Conservation (phyloP, 257 asterid genomes). For the Nicotiana tabacum region DNA sequence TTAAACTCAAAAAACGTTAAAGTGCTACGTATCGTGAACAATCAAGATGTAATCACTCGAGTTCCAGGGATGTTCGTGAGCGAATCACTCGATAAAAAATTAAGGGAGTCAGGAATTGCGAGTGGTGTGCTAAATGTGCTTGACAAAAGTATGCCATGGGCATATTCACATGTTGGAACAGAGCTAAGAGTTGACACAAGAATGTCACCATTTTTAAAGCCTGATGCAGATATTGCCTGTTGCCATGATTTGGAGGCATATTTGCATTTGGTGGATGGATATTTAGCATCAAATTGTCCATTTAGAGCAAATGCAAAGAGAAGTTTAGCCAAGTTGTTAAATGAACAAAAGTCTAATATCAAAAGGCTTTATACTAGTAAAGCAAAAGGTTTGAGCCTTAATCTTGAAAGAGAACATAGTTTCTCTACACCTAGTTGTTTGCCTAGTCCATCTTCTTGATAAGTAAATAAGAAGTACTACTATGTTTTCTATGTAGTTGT, state of each 20-base stretch:
- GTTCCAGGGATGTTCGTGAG: conserved; percentile 90
- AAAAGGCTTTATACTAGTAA: conserved; percentile 67
- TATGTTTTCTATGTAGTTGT: too few species aligned
- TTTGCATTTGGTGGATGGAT: conserved; percentile 83
- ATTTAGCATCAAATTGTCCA: conserved; percentile 68
- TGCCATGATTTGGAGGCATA: conserved; percentile 96
- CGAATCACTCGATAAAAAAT: conserved; percentile 53
- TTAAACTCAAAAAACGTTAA: conserved; percentile 43
- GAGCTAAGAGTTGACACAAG: conserved; percentile 66
- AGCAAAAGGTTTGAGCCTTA: conserved; percentile 46
- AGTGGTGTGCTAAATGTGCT: conserved; percentile 33
- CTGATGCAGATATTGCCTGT: conserved; percentile 77
- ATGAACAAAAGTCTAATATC: conserved; percentile 65
- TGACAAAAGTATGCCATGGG: conserved; percentile 79
- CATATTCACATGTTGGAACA: conserved; percentile 71
- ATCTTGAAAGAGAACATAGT: conserved; percentile 27
- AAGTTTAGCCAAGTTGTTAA: conserved; percentile 56
- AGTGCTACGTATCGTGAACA: conserved; percentile 64
- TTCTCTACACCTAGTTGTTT: conserved; percentile 30
- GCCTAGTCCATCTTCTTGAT: conserved; percentile 60
- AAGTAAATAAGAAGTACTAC: neutral
- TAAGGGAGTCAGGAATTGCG: conserved; percentile 30
- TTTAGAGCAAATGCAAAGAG: conserved; percentile 87
- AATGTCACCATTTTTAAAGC: conserved; percentile 68
- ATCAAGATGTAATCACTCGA: conserved; percentile 66